Percentiles rank a stretch among this genome's conserved stretches.
Evolutionary conservation across 441 rosid species (phyloP).

Genomic region (Erodium chrysanthum): DNA sequence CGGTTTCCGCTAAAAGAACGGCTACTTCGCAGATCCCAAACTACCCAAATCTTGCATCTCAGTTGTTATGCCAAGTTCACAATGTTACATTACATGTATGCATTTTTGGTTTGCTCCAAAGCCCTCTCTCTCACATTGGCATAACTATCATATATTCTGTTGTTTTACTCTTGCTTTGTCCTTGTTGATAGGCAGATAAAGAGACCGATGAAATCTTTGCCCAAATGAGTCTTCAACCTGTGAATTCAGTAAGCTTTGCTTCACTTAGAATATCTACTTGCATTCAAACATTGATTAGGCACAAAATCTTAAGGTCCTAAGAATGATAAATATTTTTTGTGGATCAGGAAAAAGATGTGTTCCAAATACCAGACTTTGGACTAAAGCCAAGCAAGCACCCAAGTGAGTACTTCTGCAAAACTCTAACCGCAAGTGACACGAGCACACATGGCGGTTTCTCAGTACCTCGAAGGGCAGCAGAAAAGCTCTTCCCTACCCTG

Average conservation of each 20-base stretch:
- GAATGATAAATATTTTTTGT: constrained; percentile 11
- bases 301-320: too few species aligned
- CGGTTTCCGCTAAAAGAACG: constrained; percentile 77
- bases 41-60: constrained; percentile 81
- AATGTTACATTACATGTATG: constrained; percentile 75
- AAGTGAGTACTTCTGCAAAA: constrained; percentile 86
- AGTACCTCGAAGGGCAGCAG: constrained; percentile 97
- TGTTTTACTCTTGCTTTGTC: not conserved
- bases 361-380: constrained; percentile 70
- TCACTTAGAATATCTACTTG: not conserved
- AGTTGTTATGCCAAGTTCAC: constrained; percentile 72
- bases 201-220: constrained; percentile 96
- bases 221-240: constrained; percentile 95
- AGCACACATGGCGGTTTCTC: constrained; percentile 85
- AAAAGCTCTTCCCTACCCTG: constrained; percentile 79
- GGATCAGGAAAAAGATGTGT: constrained; percentile 81
- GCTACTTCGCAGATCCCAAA: constrained; percentile 54
- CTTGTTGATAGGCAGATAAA: constrained; percentile 56
- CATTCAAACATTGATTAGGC: too few species aligned
- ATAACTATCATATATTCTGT: too few species aligned
- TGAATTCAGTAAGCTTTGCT: constrained; percentile 17
- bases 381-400: constrained; percentile 62
- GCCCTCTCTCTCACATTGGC: too few species aligned
- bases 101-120: not conserved
- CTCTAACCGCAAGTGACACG: constrained; percentile 43